A percentile compares a stretch with the other conserved stretches of the same genome.
phyloP scores from a whole-genome alignment of 2,329 filamentous ascomycete genomes.

The Alternaria gansuensis region DNA sequence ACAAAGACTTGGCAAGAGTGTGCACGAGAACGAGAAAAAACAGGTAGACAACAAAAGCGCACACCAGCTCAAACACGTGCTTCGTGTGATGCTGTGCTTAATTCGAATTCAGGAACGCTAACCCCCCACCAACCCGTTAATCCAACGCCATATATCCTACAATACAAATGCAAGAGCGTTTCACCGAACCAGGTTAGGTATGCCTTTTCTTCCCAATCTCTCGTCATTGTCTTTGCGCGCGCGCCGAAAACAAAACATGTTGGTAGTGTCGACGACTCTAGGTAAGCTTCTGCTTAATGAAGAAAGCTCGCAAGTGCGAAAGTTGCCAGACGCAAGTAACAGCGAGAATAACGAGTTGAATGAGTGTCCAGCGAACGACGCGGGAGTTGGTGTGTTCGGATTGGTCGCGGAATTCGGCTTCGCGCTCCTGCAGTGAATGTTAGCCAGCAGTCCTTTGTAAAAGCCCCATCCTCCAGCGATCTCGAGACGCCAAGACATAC shows the following conservation, averaged over 20 bases:
- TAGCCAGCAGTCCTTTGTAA: constrained; percentile 15
- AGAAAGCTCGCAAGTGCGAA: constrained; percentile 93
- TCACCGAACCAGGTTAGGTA: constrained; percentile 17
- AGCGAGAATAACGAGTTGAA: constrained; percentile 85
- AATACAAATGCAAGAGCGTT: constrained; percentile 26
- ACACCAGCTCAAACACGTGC: neutral
- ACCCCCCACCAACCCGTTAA: constrained; percentile 17
- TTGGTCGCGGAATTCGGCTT: constrained; percentile 97
- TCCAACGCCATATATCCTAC: constrained; percentile 36
- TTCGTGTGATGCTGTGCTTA: constrained; percentile 9
- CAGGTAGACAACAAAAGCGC: neutral
- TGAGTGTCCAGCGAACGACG: constrained; percentile 91
- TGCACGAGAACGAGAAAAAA: neutral
- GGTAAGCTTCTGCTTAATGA: constrained; percentile 99
- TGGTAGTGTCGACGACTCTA: constrained; percentile 56
- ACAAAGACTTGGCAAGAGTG: neutral
- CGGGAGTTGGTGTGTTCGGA: constrained; percentile 91
- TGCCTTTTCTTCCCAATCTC: constrained; percentile 21
- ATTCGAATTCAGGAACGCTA: constrained; percentile 21
- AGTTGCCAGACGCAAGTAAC: constrained; percentile 96
- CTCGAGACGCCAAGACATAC: constrained; percentile 58
- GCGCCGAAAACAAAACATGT: neutral
- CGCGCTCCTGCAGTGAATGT: constrained; percentile 74
- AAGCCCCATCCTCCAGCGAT: neutral
- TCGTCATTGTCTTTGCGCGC: neutral